Conservation (phyloP, 208 protist genomes). For the Acanthamoeba rhysodes region DNA sequence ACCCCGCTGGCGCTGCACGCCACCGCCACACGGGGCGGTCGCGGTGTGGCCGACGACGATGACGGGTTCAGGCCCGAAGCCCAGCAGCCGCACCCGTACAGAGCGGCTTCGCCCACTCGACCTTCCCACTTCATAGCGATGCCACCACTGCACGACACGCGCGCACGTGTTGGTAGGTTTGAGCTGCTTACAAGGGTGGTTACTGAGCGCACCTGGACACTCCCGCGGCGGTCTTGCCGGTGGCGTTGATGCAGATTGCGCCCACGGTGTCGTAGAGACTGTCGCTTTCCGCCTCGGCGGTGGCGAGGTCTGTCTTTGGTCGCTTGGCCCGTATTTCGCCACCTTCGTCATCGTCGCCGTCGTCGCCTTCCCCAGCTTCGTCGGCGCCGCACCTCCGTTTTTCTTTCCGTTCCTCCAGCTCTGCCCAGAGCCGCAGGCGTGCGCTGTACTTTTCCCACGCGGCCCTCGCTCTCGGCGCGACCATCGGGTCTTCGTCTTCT, state of each 20-base stretch:
- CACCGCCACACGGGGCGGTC: neutral
- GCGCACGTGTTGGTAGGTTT: too few relatives aligned
- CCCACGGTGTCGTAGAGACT: neutral
- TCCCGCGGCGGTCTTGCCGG: neutral
- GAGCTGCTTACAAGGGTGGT: too few relatives aligned
- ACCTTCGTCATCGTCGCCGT: neutral
- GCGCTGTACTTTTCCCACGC: neutral
- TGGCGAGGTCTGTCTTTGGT: too few relatives aligned
- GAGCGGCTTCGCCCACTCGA: neutral
- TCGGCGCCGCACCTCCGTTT: neutral
- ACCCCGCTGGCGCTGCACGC: conserved; percentile 28
- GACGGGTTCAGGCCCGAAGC: neutral
- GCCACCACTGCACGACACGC: neutral
- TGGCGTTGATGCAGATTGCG: neutral
- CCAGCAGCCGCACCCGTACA: conserved; percentile 35
- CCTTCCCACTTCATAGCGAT: neutral
- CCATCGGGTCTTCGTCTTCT: neutral
- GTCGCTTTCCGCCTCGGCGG: neutral
- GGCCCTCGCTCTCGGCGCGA: too few relatives aligned
- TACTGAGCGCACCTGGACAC: neutral
- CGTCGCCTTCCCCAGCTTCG: neutral
- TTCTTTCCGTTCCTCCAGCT: neutral
- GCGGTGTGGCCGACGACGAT: neutral
- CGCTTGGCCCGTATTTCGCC: too few relatives aligned
- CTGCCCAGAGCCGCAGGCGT: neutral